phyloP scores from a whole-genome alignment of 768 basidiomycete genomes.

The Rhodotorula kratochvilovae region DNA sequence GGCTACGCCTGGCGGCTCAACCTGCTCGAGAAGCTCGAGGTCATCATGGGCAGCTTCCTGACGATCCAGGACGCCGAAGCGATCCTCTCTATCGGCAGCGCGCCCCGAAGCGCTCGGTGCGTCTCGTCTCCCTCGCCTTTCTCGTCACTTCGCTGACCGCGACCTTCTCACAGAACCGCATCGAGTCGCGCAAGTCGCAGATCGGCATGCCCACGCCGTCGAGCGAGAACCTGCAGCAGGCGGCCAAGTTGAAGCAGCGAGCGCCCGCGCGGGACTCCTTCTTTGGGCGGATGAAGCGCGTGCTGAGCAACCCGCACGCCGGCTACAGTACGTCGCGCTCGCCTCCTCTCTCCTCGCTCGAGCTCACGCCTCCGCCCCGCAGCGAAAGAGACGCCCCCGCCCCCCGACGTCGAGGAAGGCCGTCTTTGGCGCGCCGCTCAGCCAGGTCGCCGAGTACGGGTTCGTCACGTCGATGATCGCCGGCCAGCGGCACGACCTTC shows the following conservation, averaged over 20 bases:
- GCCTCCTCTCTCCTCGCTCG: not conserved
- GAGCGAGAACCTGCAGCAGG: not conserved
- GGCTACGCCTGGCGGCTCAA: slow-evolving; percentile 34
- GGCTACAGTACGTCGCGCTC: not conserved
- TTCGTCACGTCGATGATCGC: slow-evolving; percentile 35
- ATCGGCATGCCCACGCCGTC: slow-evolving; percentile 17
- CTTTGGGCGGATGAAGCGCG: slow-evolving; percentile 23
- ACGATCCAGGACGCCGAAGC: slow-evolving; percentile 29
- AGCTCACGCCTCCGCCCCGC: not conserved
- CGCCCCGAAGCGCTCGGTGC: not conserved
- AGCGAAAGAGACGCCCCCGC: slow-evolving; percentile 12
- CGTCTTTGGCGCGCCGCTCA: slow-evolving; percentile 30
- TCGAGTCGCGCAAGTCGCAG: slow-evolving; percentile 23
- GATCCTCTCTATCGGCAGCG: slow-evolving; percentile 24
- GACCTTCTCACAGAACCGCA: not conserved
- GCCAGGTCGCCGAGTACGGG: slow-evolving; percentile 26
- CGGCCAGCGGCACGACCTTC: slow-evolving; percentile 38
- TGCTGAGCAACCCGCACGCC: slow-evolving; percentile 10
- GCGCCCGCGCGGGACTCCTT: slow-evolving; percentile 7
- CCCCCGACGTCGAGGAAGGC: slow-evolving; percentile 6
- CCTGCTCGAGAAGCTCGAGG: slow-evolving; percentile 36
- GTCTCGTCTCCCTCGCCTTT: too few species aligned
- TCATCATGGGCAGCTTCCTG: slow-evolving; percentile 29
- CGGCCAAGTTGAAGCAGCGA: not conserved
- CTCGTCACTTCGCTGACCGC: not conserved